Base-by-base conservation (phyloP, 2,329 filamentous ascomycete genomes). In the Monascus ruber region DNA sequence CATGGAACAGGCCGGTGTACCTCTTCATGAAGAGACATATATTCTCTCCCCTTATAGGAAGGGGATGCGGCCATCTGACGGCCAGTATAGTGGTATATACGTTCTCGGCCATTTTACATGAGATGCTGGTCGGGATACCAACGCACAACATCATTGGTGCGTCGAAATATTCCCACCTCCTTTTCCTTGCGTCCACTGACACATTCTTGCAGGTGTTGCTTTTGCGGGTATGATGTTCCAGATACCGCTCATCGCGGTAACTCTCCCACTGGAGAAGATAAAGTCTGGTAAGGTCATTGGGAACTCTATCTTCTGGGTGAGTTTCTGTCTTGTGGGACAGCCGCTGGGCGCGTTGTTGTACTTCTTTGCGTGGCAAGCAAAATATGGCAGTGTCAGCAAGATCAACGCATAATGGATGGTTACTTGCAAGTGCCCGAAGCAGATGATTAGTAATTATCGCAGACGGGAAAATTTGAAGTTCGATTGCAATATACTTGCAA, bases 341-440 rank as follows among this genome's bases (percentile, higher is more conserved):
- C 91, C 91, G 0, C 76, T 96, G 51, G 91, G 86, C 1, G 88
- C 86, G 0, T 68, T 98, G 43, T 72, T 94, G 59, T 98, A 98
- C 62, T 98, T 95, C 62, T 96, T 96, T 59, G 88, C 88, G 1
- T 98, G 91, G 89, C 89, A 96, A 65, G 86, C 86, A 40, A 96
- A 96, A 68, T 95, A 94, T 58, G 91, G 91, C 8, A 87, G 81
- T 52, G 81, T 88, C 24, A 85, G 68, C 47, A 58, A 55, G 35
- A 50, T 54, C 46, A 26, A 43, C 5, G 33, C 35, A 33, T 53
- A 40, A 40, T 32, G 17, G 17, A 17, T 17, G 17, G 17, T 17
- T 17, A 17, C 17, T 17, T 17, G 17, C 17, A 17, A 17, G 17
- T 17, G 17, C 17, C 17, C 17, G 17, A 17, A 17, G 17, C 17